These are phyloP conservation scores for Odonthalia washingtoniensis DNA, from an alignment of 31 red algal species.

Conservation along the genomic window DNA sequence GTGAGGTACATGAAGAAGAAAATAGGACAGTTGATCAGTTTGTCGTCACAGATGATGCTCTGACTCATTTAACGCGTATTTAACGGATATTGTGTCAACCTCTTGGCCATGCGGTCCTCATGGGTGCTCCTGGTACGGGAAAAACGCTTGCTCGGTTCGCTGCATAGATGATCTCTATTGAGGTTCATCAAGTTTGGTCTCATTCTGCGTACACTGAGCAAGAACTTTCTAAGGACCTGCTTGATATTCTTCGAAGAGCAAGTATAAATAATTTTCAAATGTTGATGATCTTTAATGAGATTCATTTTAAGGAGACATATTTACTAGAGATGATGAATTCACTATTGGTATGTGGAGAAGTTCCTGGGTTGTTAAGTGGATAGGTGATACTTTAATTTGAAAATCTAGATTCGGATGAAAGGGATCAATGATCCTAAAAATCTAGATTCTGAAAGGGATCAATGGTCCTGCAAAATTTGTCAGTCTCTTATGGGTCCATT, in stretches of 20 bases:
- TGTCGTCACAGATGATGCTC: constrained; percentile 82
- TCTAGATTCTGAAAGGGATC: too few relatives aligned
- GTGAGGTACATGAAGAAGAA: constrained; percentile 29
- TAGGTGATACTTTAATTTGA: too few relatives aligned
- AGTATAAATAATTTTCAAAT: constrained; percentile 53
- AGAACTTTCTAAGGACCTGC: constrained; percentile 77
- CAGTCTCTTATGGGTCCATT: too few relatives aligned
- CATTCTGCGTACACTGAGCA: too few relatives aligned
- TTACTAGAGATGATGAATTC: constrained; percentile 93
- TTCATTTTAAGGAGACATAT: constrained; percentile 74
- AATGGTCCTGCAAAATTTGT: too few relatives aligned
- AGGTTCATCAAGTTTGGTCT: constrained; percentile 82
- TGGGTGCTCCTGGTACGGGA: constrained; percentile 82
- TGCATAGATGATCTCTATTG: constrained; percentile 77
- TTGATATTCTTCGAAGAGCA: constrained; percentile 56
- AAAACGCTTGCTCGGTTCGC: constrained; percentile 85
- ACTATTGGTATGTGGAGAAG: constrained; percentile 84
- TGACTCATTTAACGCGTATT: constrained; percentile 78
- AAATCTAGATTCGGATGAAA: too few relatives aligned
- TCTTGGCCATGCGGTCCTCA: constrained; percentile 79
- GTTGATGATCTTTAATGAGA: constrained; percentile 89
- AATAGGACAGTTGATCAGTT: constrained; percentile 71
- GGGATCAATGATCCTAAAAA: too few relatives aligned
- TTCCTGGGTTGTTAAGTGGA: constrained; percentile 81
- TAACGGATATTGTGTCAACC: constrained; percentile 78